These are phyloP conservation scores for Penicillium glabrum DNA, from an alignment of 2,329 filamentous ascomycete genomes.

Conservation along the genomic window DNA sequence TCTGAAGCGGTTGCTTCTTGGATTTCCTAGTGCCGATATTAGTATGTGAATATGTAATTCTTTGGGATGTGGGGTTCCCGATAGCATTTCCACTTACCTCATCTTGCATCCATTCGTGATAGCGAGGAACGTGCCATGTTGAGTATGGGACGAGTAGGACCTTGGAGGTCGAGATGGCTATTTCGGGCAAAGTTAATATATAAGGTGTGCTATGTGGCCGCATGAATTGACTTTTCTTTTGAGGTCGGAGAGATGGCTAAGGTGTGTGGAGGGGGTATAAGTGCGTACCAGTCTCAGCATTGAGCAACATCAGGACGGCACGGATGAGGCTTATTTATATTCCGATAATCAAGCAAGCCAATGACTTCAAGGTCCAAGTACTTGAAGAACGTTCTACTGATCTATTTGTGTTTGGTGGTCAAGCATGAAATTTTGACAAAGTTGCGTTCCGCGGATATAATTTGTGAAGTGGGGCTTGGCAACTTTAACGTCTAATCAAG, in stretches of 20 bases:
- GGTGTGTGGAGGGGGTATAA: background rate
- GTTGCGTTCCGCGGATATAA: background rate
- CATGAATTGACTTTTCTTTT: background rate
- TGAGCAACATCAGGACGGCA: slow-evolving; percentile 31
- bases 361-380: background rate
- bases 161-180: slow-evolving; percentile 66
- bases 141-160: slow-evolving; percentile 83
- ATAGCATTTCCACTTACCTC: slow-evolving; percentile 44
- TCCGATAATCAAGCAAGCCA: background rate
- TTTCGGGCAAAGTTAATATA: background rate
- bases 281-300: slow-evolving; percentile 34
- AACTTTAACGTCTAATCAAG: background rate
- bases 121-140: slow-evolving; percentile 74
- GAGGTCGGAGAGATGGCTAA: background rate
- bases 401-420: background rate
- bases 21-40: slow-evolving; percentile 53
- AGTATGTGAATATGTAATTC: background rate
- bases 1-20: slow-evolving; percentile 86
- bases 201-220: background rate
- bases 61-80: background rate
- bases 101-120: slow-evolving; percentile 92
- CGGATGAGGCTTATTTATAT: background rate
- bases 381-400: background rate
- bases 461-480: background rate
- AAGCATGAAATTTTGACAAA: background rate